Evolutionary conservation across 306 rosid species (phyloP).

Genomic region (Urtica urens): DNA sequence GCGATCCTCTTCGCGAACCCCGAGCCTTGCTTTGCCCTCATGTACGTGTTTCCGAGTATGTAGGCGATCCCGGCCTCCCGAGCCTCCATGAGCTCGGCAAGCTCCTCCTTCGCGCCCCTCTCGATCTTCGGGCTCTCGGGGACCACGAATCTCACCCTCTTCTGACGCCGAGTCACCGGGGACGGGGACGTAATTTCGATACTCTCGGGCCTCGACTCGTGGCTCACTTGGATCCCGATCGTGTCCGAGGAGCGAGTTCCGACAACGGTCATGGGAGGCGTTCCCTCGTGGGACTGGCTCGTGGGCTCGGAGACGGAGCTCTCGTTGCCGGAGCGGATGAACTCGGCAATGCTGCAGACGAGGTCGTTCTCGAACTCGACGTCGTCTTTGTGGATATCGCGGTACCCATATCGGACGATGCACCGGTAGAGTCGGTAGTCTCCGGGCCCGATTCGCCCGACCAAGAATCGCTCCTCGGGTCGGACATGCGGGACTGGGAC

Average conservation of each 20-base stretch:
- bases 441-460: constrained; percentile 66
- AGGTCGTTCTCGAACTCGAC: constrained; percentile 79
- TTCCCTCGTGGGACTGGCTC: constrained; percentile 18
- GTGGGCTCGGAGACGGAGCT: too few species aligned
- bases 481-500: constrained; percentile 73
- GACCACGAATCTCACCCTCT: constrained; percentile 63
- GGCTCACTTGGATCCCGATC: constrained; percentile 32
- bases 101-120: constrained; percentile 34
- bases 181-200: constrained; percentile 59
- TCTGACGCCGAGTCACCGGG: constrained; percentile 28
- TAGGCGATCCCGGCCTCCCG: constrained; percentile 74
- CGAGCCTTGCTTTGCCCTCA: constrained; percentile 79
- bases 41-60: constrained; percentile 64
- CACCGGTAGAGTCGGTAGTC: constrained; percentile 67
- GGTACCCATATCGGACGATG: constrained; percentile 82
- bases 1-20: constrained; percentile 46
- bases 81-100: constrained; percentile 70
- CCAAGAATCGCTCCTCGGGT: constrained; percentile 71
- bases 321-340: constrained; percentile 38
- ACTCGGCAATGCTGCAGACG: constrained; percentile 76
- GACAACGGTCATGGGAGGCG: constrained; percentile 46
- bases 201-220: constrained; percentile 21
- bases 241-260: constrained; percentile 50
- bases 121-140: constrained; percentile 73
- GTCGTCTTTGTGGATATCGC: constrained; percentile 72